Percentiles rank a stretch among this genome's conserved stretches.
Evolutionary conservation across 352 stramenopile species (phyloP).

Genomic region (Phytophthora sp.): DNA sequence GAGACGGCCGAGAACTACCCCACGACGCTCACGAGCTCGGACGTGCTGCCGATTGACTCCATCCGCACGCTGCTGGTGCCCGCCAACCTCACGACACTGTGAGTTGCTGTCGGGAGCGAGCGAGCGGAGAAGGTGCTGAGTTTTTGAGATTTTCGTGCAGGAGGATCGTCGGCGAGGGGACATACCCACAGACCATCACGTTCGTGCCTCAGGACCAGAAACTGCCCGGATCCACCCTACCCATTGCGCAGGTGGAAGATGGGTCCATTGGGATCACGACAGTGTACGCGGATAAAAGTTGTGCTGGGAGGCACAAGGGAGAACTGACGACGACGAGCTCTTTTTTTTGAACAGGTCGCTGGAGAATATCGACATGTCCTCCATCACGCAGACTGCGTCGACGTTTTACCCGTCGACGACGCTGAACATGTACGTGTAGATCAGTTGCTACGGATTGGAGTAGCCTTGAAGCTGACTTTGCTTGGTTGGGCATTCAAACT

Average conservation of each 20-base stretch:
- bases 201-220: slow-evolving; percentile 35
- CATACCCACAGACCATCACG: slow-evolving; percentile 28
- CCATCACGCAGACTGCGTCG: slow-evolving; percentile 29
- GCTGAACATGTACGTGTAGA: slow-evolving; percentile 28
- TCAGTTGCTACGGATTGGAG: no score
- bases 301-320: neutral
- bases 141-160: neutral
- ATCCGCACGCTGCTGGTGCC: slow-evolving; percentile 38
- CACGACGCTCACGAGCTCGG: slow-evolving; percentile 8
- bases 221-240: slow-evolving; percentile 29
- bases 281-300: slow-evolving; percentile 16
- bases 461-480: no score
- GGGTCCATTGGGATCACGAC: slow-evolving; percentile 25
- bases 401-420: slow-evolving; percentile 36
- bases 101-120: neutral
- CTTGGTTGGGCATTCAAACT: neutral
- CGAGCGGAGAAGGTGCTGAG: neutral
- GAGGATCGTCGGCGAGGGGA: slow-evolving; percentile 25
- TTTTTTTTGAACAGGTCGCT: slow-evolving; percentile 14
- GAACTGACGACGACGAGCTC: neutral
- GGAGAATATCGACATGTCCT: slow-evolving; percentile 40
- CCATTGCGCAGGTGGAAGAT: slow-evolving; percentile 17
- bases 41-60: slow-evolving; percentile 34
- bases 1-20: slow-evolving; percentile 26
- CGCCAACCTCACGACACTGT: slow-evolving; percentile 30